Evolutionary conservation across 1,284 basidiomycete species (phyloP).

Genomic region (Cutaneotrichosporon curvatum): DNA sequence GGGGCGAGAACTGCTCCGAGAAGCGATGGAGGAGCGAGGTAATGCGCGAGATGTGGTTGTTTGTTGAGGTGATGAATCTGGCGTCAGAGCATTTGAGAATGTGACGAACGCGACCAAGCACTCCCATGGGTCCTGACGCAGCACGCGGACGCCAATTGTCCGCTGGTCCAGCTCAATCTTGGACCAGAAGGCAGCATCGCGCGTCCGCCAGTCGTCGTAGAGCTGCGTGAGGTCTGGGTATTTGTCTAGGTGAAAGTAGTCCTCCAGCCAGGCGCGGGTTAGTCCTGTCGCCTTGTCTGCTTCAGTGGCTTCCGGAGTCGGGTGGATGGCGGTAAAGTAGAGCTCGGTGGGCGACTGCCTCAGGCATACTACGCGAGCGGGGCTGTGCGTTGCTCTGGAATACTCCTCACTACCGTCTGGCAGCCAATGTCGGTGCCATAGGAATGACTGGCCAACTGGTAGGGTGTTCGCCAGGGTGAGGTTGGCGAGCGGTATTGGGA

Average conservation of each 20-base stretch:
- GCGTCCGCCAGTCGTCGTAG: constrained; percentile 66
- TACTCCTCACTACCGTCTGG: constrained; percentile 31
- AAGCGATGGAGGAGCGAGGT: constrained; percentile 73
- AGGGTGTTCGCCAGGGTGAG: constrained; percentile 42
- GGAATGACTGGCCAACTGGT: constrained; percentile 44
- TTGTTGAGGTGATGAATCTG: constrained; percentile 96
- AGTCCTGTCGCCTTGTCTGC: constrained; percentile 50
- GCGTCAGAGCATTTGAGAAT: neutral
- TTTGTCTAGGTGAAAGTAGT: constrained; percentile 74
- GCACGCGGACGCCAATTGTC: constrained; percentile 55
- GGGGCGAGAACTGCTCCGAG: constrained; percentile 61
- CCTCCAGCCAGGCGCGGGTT: constrained; percentile 69
- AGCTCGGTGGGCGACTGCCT: constrained; percentile 63
- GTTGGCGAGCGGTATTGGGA: constrained; percentile 27
- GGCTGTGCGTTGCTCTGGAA: constrained; percentile 36
- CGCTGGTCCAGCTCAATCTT: constrained; percentile 54
- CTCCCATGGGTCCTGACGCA: constrained; percentile 94
- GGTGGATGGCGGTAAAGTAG: constrained; percentile 65
- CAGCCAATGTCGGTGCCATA: constrained; percentile 38
- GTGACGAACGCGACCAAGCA: constrained; percentile 74
- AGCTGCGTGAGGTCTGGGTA: constrained; percentile 48
- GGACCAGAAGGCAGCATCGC: constrained; percentile 67
- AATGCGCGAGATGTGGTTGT: constrained; percentile 91
- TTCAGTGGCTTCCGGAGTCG: constrained; percentile 29
- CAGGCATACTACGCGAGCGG: constrained; percentile 66